Conservation (phyloP, 2,329 filamentous ascomycete genomes). For the Penicillium sp. region DNA sequence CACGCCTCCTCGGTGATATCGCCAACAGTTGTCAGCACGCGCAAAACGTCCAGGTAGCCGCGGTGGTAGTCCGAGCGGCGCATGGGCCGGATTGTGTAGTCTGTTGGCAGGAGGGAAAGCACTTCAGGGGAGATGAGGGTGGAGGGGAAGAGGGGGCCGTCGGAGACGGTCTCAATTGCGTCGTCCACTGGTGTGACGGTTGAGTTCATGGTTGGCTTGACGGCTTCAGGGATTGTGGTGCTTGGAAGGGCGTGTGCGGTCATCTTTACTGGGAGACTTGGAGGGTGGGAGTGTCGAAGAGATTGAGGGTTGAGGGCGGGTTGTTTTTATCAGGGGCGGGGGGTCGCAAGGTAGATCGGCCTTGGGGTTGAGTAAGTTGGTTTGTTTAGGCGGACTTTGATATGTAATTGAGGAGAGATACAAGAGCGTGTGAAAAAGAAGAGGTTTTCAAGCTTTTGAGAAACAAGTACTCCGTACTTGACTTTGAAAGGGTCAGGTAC, state of each 20-base stretch:
- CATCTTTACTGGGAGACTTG: slow-evolving; percentile 12
- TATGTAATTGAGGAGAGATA: neutral
- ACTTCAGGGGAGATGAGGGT: slow-evolving; percentile 71
- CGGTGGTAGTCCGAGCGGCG: slow-evolving; percentile 65
- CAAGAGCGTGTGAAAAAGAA: neutral
- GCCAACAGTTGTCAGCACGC: slow-evolving; percentile 85
- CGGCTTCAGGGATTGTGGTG: slow-evolving; percentile 11
- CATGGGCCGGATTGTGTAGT: slow-evolving; percentile 75
- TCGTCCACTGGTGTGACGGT: slow-evolving; percentile 22
- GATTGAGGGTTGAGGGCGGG: neutral
- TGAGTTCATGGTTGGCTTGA: slow-evolving; percentile 17
- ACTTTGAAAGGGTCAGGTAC: slow-evolving; percentile 6
- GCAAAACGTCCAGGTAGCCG: slow-evolving; percentile 83
- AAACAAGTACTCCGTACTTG: slow-evolving; percentile 5
- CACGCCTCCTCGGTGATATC: slow-evolving; percentile 70
- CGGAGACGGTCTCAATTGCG: slow-evolving; percentile 11
- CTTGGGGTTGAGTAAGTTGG: neutral
- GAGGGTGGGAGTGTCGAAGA: neutral
- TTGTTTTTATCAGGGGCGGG: slow-evolving; percentile 6
- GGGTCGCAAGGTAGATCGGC: neutral
- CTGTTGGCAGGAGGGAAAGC: slow-evolving; percentile 61
- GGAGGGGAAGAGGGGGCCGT: slow-evolving; percentile 62
- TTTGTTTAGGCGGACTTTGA: neutral
- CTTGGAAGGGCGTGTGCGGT: slow-evolving; percentile 13
- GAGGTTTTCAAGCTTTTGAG: neutral